Percentiles rank a stretch among this genome's conserved stretches.
phyloP scores from a whole-genome alignment of 2,329 filamentous ascomycete species.

The Tolypocladium amazonense region DNA sequence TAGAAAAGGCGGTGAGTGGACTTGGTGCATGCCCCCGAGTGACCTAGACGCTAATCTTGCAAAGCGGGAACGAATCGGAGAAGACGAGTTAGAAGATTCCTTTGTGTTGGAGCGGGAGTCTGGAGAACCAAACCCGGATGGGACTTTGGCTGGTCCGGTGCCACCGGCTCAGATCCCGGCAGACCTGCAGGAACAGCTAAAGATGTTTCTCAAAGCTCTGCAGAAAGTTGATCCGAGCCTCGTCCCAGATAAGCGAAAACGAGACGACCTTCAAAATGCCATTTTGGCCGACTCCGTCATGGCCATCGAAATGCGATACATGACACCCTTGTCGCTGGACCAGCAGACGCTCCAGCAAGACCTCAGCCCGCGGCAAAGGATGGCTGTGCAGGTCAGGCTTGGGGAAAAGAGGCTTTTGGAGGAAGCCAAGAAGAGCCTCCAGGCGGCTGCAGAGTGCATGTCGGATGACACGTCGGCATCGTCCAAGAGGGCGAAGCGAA shows the following conservation, averaged over 20 bases:
- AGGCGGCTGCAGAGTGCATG: slow-evolving; percentile 13
- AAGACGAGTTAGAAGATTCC: slow-evolving; percentile 61
- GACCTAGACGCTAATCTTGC: slow-evolving; percentile 9
- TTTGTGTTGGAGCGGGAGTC: slow-evolving; percentile 56
- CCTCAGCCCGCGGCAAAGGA: slow-evolving; percentile 30
- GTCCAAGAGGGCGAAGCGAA: slow-evolving; percentile 18
- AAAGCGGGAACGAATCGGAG: slow-evolving; percentile 38
- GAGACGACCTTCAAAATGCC: slow-evolving; percentile 33
- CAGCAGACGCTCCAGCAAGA: slow-evolving; percentile 21
- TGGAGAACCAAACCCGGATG: slow-evolving; percentile 39
- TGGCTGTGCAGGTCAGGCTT: slow-evolving; percentile 57
- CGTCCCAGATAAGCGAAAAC: slow-evolving; percentile 37
- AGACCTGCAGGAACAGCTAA: slow-evolving; percentile 41
- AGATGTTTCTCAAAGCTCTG: slow-evolving; percentile 36
- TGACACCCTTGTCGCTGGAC: slow-evolving; percentile 30
- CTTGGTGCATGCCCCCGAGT: slow-evolving; percentile 2
- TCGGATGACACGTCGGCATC: slow-evolving; percentile 12
- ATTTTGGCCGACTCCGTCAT: slow-evolving; percentile 28
- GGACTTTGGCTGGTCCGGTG: slow-evolving; percentile 28
- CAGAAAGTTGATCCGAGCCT: slow-evolving; percentile 31
- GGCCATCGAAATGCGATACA: slow-evolving; percentile 28
- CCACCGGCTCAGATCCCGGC: slow-evolving; percentile 32
- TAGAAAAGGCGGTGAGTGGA: slow-evolving; percentile 31
- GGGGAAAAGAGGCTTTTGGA: slow-evolving; percentile 62
- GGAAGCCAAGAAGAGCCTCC: slow-evolving; percentile 32